A percentile compares a stretch with the other conserved stretches of the same genome.
These are phyloP conservation scores for Cladosporium sp. DNA, from an alignment of 2,329 filamentous ascomycete species.

Conservation along the genomic window DNA sequence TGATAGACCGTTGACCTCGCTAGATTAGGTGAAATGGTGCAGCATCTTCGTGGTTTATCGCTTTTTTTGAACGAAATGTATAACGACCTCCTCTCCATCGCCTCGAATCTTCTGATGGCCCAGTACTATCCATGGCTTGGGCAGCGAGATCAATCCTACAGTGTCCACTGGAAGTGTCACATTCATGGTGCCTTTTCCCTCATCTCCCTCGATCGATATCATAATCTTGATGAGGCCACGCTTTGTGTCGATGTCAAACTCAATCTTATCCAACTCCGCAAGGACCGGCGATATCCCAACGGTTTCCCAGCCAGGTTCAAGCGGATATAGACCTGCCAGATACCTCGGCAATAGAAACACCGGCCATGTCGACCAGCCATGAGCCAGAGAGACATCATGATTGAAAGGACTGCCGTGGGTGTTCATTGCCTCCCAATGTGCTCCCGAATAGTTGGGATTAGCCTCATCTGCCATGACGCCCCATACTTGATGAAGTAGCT, in stretches of 20 bases:
- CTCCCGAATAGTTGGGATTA: constrained; percentile 12
- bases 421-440: constrained; percentile 13
- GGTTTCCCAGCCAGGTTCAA: neutral
- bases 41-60: too few relatives aligned
- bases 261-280: neutral
- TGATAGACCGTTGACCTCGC: too few relatives aligned
- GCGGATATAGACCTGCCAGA: neutral
- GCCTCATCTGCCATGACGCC: constrained; percentile 9
- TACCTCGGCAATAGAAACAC: neutral
- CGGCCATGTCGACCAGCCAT: neutral
- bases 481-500: constrained; percentile 13
- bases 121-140: neutral
- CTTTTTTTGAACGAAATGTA: neutral
- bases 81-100: neutral
- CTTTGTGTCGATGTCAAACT: neutral
- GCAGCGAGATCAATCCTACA: neutral
- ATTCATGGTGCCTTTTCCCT: neutral
- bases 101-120: neutral
- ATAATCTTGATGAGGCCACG: neutral
- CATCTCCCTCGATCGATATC: neutral
- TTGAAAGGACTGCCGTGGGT: neutral
- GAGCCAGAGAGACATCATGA: neutral
- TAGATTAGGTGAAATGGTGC: too few relatives aligned
- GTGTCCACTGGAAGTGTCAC: neutral
- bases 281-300: neutral